A percentile compares a stretch with the other conserved stretches of the same genome.
Evolutionary conservation across 225 moss, liverwort and hornwort species (phyloP).

Genomic region (Straminergon stramineum): DNA sequence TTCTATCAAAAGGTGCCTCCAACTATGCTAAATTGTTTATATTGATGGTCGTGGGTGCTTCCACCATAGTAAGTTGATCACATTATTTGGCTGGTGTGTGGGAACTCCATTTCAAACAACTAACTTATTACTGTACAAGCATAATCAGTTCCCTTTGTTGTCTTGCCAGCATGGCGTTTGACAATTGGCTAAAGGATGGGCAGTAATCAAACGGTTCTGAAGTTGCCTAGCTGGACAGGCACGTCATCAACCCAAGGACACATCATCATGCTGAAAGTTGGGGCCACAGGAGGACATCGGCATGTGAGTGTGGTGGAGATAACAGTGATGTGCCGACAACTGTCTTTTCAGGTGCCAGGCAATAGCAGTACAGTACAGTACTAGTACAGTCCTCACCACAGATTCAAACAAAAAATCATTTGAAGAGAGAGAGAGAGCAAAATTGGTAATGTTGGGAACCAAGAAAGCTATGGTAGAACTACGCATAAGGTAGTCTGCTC

Average conservation of each 20-base stretch:
- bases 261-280: neutral
- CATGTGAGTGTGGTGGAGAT: neutral
- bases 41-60: too few species aligned
- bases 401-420: neutral
- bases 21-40: too few species aligned
- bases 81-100: neutral
- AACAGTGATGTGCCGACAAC: neutral
- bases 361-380: neutral
- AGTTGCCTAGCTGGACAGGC: neutral
- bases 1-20: too few species aligned
- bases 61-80: neutral
- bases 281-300: neutral
- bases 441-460: neutral
- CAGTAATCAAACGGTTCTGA: neutral
- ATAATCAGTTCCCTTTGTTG: neutral
- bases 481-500: too few species aligned
- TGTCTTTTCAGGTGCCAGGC: neutral
- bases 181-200: neutral
- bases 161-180: neutral
- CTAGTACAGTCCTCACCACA: neutral
- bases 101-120: neutral
- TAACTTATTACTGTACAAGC: neutral
- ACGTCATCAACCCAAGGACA: neutral
- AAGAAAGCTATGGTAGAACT: too few species aligned
- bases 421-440: neutral